phyloP scores from a whole-genome alignment of 2,329 filamentous ascomycete genomes.

The Microsporum canis region DNA sequence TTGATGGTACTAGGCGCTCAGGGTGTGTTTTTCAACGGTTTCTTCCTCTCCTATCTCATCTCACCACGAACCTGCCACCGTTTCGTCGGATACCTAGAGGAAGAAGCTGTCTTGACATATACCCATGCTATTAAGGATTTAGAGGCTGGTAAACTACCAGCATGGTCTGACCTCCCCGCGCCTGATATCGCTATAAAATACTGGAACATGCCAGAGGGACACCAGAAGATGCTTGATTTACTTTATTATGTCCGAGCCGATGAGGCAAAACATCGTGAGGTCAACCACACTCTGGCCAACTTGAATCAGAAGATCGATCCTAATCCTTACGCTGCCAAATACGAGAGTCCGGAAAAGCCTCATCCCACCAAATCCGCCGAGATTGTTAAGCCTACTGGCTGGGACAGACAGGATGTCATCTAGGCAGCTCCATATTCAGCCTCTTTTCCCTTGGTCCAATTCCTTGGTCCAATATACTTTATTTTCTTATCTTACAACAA shows the following conservation, averaged over 20 bases:
- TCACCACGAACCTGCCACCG: conserved; percentile 82
- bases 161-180: conserved; percentile 66
- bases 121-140: conserved; percentile 79
- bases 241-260: conserved; percentile 83
- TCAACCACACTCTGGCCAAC: conserved; percentile 91
- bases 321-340: conserved; percentile 80
- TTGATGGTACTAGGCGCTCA: conserved; percentile 84
- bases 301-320: conserved; percentile 75
- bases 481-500: background rate
- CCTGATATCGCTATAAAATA: conserved; percentile 86
- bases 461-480: background rate
- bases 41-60: conserved; percentile 81
- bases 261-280: conserved; percentile 80
- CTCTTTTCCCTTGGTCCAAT: background rate
- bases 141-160: conserved; percentile 69
- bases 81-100: conserved; percentile 93
- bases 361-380: conserved; percentile 60
- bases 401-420: conserved; percentile 72
- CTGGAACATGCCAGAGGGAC: conserved; percentile 84
- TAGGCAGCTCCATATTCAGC: conserved; percentile 18
- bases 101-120: conserved; percentile 94
- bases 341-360: conserved; percentile 55
- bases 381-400: conserved; percentile 58
- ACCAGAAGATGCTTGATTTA: conserved; percentile 72
- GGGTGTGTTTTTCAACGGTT: conserved; percentile 89